A percentile compares a stretch with the other conserved stretches of the same genome.
These are phyloP conservation scores for Buxus sempervirens DNA, from an alignment of 164 flowering plant species.

Conservation along the genomic window DNA sequence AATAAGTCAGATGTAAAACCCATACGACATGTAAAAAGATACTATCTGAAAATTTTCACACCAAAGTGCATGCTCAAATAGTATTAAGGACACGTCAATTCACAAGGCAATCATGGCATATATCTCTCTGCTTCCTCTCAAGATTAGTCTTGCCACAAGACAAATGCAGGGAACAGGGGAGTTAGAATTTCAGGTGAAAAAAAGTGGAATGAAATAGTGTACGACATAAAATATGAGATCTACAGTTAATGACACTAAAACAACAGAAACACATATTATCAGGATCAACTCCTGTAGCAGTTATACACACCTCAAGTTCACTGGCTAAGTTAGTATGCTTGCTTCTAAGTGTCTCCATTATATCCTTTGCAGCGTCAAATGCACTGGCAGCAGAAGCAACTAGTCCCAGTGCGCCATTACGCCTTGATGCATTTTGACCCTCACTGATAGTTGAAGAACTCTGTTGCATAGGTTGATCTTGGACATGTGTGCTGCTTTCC, in stretches of 20 bases:
- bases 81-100: background rate
- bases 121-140: background rate
- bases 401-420: conserved; percentile 59
- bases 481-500: conserved; percentile 51
- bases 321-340: conserved; percentile 92
- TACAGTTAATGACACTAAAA: background rate
- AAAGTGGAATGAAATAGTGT: background rate
- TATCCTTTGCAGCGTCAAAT: conserved; percentile 96
- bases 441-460: conserved; percentile 56
- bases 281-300: background rate
- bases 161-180: background rate
- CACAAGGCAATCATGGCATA: background rate
- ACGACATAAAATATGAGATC: background rate
- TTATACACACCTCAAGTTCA: conserved; percentile 84
- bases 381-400: conserved; percentile 87
- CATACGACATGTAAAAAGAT: background rate
- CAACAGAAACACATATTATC: background rate
- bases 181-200: background rate
- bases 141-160: background rate
- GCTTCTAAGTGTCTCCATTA: conserved; percentile 96
- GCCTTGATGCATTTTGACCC: conserved; percentile 62
- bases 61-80: background rate
- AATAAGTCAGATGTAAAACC: background rate
- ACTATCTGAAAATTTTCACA: background rate
- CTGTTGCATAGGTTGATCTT: conserved; percentile 69